These are phyloP conservation scores for Onygena corvina DNA, from an alignment of 2,329 filamentous ascomycete species.

Conservation along the genomic window DNA sequence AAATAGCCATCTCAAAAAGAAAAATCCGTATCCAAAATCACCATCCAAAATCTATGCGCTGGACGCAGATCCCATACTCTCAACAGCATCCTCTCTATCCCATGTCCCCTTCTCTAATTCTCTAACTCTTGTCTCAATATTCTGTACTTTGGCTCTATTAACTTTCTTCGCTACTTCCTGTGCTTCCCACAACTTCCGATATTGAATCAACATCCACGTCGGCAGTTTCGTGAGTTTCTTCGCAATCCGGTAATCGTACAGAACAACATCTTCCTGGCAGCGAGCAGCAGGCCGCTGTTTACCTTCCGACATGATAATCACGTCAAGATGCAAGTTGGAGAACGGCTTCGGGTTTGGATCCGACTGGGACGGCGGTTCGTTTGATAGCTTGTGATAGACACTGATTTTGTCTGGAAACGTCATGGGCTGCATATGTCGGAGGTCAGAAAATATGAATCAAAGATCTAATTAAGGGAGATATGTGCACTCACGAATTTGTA, in stretches of 20 bases:
- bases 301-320: slow-evolving; percentile 60
- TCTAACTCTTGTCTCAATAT: slow-evolving; percentile 48
- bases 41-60: neutral
- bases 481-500: slow-evolving; percentile 68
- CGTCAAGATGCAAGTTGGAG: slow-evolving; percentile 38
- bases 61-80: slow-evolving; percentile 48
- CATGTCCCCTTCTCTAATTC: slow-evolving; percentile 60
- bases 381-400: slow-evolving; percentile 63
- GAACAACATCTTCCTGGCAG: slow-evolving; percentile 63
- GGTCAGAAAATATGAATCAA: slow-evolving; percentile 1
- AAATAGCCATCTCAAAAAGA: too few species aligned
- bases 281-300: slow-evolving; percentile 61
- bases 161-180: slow-evolving; percentile 48
- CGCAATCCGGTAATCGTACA: slow-evolving; percentile 58
- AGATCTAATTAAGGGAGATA: too few species aligned
- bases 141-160: slow-evolving; percentile 43
- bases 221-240: slow-evolving; percentile 45
- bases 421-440: slow-evolving; percentile 51
- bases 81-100: slow-evolving; percentile 58
- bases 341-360: slow-evolving; percentile 20
- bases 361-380: slow-evolving; percentile 23
- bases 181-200: slow-evolving; percentile 46
- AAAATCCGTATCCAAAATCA: neutral
- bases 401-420: slow-evolving; percentile 70
- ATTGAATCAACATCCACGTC: slow-evolving; percentile 50